phyloP scores from a whole-genome alignment of 2,329 filamentous ascomycete species.

The Aspergillus niger region DNA sequence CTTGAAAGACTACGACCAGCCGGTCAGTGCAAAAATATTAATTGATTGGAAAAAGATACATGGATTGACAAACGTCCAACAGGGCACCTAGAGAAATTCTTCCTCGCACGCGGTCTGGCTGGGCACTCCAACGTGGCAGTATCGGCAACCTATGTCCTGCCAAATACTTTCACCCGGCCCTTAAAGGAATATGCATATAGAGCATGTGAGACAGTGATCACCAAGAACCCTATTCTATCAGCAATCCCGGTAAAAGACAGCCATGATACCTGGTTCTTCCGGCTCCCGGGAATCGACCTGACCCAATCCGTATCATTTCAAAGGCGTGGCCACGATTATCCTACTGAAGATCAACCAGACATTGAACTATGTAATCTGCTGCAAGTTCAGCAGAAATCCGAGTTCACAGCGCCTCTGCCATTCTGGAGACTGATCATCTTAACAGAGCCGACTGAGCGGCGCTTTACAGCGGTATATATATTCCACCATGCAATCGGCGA shows the following conservation, averaged over 20 bases:
- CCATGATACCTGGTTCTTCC: constrained; percentile 46
- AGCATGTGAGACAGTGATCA: constrained; percentile 41
- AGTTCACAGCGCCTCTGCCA: constrained; percentile 40
- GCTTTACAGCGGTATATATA: constrained; percentile 49
- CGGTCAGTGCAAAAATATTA: constrained; percentile 23
- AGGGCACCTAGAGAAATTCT: constrained; percentile 50
- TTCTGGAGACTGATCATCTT: constrained; percentile 51
- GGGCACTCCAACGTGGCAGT: constrained; percentile 48
- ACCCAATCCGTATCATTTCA: constrained; percentile 40
- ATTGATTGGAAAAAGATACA: not conserved
- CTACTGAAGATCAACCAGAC: constrained; percentile 33
- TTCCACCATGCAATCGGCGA: constrained; percentile 54
- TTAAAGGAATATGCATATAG: constrained; percentile 39
- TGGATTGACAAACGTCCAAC: constrained; percentile 1
- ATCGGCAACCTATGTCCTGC: constrained; percentile 41
- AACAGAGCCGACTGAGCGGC: constrained; percentile 21
- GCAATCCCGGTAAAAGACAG: constrained; percentile 46
- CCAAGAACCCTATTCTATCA: constrained; percentile 47
- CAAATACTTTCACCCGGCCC: constrained; percentile 24
- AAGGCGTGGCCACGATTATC: constrained; percentile 21
- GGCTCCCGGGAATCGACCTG: constrained; percentile 48
- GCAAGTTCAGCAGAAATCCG: constrained; percentile 44
- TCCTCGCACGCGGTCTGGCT: constrained; percentile 45
- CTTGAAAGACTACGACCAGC: constrained; percentile 26
- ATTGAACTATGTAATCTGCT: constrained; percentile 45